A percentile compares a stretch with the other conserved stretches of the same genome.
Conservation (phyloP, 257 asterid species). For the Thymus mandschuricus region DNA sequence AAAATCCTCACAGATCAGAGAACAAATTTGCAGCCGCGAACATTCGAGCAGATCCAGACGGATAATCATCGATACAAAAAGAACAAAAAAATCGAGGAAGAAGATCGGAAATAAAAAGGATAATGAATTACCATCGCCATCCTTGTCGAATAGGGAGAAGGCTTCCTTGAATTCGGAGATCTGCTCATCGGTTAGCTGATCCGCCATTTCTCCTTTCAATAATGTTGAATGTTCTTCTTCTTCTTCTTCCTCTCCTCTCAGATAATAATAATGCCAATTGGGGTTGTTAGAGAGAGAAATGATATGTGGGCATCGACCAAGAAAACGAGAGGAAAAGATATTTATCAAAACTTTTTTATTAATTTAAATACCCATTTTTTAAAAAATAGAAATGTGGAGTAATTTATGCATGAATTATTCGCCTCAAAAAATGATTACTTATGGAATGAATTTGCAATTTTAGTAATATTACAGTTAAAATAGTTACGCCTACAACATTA, state of each 20-base stretch:
- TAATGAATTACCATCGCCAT: constrained; percentile 51
- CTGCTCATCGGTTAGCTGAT: constrained; percentile 71
- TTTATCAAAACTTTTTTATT: neutral
- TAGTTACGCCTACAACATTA: no score
- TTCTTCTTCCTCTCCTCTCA: neutral
- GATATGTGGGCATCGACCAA: constrained; percentile 30
- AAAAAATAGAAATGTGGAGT: no score
- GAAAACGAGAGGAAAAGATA: constrained; percentile 25
- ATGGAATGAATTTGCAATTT: no score
- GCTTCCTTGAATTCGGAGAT: constrained; percentile 76
- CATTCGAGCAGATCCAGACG: constrained; percentile 15
- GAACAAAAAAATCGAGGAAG: neutral
- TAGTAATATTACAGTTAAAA: no score
- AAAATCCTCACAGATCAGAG: constrained; percentile 19
- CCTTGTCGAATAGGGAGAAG: constrained; percentile 68
- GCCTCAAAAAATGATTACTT: no score
- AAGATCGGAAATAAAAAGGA: neutral
- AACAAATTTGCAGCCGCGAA: constrained; percentile 2
- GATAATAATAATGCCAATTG: constrained; percentile 4
- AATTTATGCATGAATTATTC: no score
- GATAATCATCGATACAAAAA: neutral
- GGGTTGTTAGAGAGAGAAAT: constrained; percentile 30
- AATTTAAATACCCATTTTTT: no score
- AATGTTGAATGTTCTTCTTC: neutral
- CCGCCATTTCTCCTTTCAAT: constrained; percentile 45